Evolutionary conservation across 2,329 filamentous ascomycete species (phyloP), one percentile per base, ranked within the genome.

Genomic region (Aspergillus sp.): DNA sequence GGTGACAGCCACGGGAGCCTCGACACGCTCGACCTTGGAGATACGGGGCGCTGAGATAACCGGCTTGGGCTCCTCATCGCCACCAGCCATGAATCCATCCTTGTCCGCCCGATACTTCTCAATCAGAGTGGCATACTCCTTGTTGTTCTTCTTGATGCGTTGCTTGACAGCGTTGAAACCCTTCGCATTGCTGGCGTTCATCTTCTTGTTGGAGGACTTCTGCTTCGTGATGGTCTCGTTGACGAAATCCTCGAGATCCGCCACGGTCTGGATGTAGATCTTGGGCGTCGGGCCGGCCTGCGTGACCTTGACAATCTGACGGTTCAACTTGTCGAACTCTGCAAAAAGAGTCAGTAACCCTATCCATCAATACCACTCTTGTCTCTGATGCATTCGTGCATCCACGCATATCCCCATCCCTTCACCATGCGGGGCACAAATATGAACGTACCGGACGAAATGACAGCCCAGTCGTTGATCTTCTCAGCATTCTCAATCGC

Each of bases 131-230:
- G 90, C 84, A 76, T 93, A 93, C 60, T 97, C 93, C 78, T 95
- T 95, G 82, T 93, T 95, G 78, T 93, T 93, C 84, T 96, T 97
- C 84, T 93, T 92, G 79, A 99, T 90, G 78, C 92, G 92, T 75
- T 99, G 94, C 79, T 96, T 95, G 68, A 97, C 89, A 57, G 92
- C 90, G 73, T 97, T 99, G 67, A 99, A 83, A 67, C 92, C 91
- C 76, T 91, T 90, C 60, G 91, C 88, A 70, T 93, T 95, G 69
- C 87, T 94, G 57, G 92, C 91, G 78, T 96, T 99, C 92, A 97
- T 96, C 83, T 96, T 97, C 85, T 96, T 96, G 58, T 87, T 85
- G 2, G 89, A 89, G 62, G 95, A 89, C 81, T 99, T 99, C 72
- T 95, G 90, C 82, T 96, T 96, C 65, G 91, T 85, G 60, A 95